phyloP scores from a whole-genome alignment of 2,329 filamentous ascomycete species.

The Monilinia fructicola region DNA sequence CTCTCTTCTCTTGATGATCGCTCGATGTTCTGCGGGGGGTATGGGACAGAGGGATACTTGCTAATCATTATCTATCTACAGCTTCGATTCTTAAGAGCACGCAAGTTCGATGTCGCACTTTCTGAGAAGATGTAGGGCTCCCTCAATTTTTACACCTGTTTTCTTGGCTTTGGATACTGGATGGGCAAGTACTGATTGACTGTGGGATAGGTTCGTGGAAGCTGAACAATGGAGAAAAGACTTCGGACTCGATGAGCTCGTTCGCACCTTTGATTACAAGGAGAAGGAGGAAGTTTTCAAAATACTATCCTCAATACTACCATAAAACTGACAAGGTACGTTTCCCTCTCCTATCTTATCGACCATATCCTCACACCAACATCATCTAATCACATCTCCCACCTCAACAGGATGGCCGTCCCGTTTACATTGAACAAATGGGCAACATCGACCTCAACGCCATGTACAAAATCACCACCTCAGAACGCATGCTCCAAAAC shows the following conservation, averaged over 20 bases:
- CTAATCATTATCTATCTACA: slow-evolving; percentile 40
- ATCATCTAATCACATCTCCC: slow-evolving; percentile 3
- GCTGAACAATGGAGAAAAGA: slow-evolving; percentile 89
- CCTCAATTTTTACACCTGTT: neutral
- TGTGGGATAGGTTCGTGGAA: slow-evolving; percentile 72
- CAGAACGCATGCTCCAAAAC: slow-evolving; percentile 94
- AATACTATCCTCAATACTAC: slow-evolving; percentile 98
- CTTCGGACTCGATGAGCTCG: slow-evolving; percentile 78
- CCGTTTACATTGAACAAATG: slow-evolving; percentile 94
- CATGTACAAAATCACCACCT: slow-evolving; percentile 90
- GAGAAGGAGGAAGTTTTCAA: slow-evolving; percentile 82
- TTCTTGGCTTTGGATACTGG: neutral
- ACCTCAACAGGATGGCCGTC: slow-evolving; percentile 75
- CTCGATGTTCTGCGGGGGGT: neutral
- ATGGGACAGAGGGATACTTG: neutral
- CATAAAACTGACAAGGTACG: slow-evolving; percentile 87
- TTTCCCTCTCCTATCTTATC: neutral
- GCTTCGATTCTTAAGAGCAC: slow-evolving; percentile 87
- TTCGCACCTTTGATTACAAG: slow-evolving; percentile 79
- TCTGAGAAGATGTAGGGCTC: slow-evolving; percentile 80
- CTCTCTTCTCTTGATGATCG: neutral
- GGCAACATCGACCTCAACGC: slow-evolving; percentile 87
- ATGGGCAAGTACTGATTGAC: slow-evolving; percentile 25
- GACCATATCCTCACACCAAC: neutral
- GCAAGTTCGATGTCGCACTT: slow-evolving; percentile 87